Conservation (phyloP, 1,284 basidiomycete species). For the Tilletia indica region DNA sequence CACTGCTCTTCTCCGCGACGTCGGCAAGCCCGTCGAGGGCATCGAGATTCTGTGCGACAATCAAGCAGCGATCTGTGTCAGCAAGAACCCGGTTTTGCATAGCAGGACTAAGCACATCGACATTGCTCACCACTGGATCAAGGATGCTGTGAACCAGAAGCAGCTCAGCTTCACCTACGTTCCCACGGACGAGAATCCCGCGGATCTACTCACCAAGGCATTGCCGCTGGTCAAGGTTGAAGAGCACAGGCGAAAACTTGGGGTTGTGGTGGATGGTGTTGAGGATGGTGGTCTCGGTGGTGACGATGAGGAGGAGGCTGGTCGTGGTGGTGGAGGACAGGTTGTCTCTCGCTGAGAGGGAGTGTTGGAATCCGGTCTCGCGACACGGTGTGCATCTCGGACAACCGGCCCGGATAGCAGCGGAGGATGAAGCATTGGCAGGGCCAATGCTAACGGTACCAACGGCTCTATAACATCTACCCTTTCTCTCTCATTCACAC, state of each 20-base stretch:
- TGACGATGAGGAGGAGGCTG: background rate
- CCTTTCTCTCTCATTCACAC: too few species aligned
- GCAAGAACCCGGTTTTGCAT: background rate
- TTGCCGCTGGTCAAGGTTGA: background rate
- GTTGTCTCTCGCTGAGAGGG: conserved; percentile 1
- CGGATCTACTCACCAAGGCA: conserved; percentile 12
- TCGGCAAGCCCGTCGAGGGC: background rate
- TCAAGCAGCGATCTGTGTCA: background rate
- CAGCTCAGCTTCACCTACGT: background rate
- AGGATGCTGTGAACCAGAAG: background rate
- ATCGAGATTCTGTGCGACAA: background rate
- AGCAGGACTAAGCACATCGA: conserved; percentile 13
- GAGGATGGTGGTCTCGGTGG: too few species aligned
- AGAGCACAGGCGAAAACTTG: background rate
- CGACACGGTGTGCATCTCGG: too few species aligned
- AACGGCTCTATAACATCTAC: too few species aligned
- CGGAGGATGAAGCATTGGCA: too few species aligned
- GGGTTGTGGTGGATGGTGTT: too few species aligned
- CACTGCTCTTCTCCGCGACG: background rate
- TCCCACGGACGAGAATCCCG: background rate
- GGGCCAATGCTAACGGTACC: too few species aligned
- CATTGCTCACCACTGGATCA: conserved; percentile 1
- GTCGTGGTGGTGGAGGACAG: background rate
- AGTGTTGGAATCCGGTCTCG: conserved; percentile 15
- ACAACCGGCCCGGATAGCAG: too few species aligned